Base-by-base conservation (phyloP, 2,329 filamentous ascomycete genomes). In the Colletotrichum caudatum region DNA sequence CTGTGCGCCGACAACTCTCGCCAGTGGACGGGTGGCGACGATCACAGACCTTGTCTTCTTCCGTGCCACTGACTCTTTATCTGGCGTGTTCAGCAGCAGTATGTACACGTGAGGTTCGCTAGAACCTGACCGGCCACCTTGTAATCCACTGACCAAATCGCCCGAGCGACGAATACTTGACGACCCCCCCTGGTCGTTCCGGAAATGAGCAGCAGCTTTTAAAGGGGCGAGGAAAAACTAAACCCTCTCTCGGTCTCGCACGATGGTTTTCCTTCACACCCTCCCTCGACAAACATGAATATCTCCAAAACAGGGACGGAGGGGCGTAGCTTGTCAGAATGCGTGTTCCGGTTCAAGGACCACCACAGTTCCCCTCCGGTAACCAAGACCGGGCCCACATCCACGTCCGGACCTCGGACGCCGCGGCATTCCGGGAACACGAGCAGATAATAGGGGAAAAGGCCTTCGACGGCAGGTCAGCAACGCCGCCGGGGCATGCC, bases 1-100 rank as follows among this genome's bases (percentile, higher is more conserved):
- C 69, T 69, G 69, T 69, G 69, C 69, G 59, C 46, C 35, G 53
- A 63, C 23, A 48, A 33, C 53, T 54, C 53, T 64, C 58, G n/a
- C 44, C 51, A 46, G 16, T 39, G 53, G 46, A 60, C 41, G 48
- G 35, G 44, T 63, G 48, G 46, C 53, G 51, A 56, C 20, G 58
- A 71, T 59, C 69, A 71, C 53, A 54, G 69, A 44, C 61, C 69
- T 37, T 41, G 59, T 59, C 54, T 60, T 57, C 46, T 35, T 54
- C 54, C 6, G 37, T 56, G 63, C 63, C 18, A 41, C 23, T 57
- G 18, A 46, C 37, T 35, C 37, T 35, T 14, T 48, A 18, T 33
- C 46, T 44, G 57, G 41, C 39, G 26, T 46, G 18, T 60, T 46
- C 14, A 26, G 11, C 14, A 26, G 11, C 14, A 60, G 26, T 48